phyloP scores from a whole-genome alignment of 257 asterid genomes.

The Mentha longifolia region DNA sequence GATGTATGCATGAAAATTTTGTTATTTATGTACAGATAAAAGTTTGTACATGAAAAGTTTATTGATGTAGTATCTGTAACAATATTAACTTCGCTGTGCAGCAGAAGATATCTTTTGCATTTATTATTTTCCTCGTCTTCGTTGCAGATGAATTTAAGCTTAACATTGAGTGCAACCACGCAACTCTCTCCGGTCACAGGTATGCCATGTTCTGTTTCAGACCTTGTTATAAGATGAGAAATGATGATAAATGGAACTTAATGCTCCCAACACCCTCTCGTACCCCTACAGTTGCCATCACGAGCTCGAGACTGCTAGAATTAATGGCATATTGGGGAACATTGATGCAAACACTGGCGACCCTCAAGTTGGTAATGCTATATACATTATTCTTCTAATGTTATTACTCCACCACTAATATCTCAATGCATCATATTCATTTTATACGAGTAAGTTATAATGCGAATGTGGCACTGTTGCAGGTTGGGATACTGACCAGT shows the following conservation, averaged over 20 bases:
- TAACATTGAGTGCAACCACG: conserved; percentile 98
- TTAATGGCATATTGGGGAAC: conserved; percentile 90
- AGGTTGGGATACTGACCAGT: conserved; percentile 99
- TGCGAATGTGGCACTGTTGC: conserved; percentile 21
- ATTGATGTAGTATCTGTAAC: neutral
- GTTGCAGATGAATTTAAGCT: conserved; percentile 83
- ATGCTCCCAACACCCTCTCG: neutral
- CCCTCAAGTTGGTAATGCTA: conserved; percentile 80
- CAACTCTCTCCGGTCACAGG: conserved; percentile 97
- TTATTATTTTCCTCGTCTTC: neutral
- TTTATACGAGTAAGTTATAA: conserved; percentile 1
- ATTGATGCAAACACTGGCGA: conserved; percentile 96
- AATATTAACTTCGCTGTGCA: neutral
- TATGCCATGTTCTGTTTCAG: conserved; percentile 34
- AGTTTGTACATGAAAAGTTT: too few species aligned
- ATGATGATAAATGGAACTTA: neutral
- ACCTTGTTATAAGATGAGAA: neutral
- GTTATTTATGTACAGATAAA: too few species aligned
- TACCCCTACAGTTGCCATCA: conserved; percentile 49
- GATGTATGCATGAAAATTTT: neutral
- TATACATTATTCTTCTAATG: neutral
- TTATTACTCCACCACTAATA: neutral
- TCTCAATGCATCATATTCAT: neutral
- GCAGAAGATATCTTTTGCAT: neutral
- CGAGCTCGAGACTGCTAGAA: conserved; percentile 89